Base-by-base conservation (phyloP, 257 asterid species). In the Capsicum baccatum region DNA sequence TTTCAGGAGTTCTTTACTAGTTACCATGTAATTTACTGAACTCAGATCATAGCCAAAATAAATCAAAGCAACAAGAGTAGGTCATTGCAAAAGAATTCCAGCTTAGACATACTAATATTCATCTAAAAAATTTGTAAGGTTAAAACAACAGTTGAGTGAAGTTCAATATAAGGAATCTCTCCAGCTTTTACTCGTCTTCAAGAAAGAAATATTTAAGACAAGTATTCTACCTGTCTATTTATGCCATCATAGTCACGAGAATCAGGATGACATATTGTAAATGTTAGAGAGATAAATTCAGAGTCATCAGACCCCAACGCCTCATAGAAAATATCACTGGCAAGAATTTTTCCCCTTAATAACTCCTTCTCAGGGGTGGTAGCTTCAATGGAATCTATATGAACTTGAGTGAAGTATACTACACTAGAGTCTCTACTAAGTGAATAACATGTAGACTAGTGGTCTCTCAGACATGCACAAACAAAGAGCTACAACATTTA, bases 21-120 rank as follows among this genome's bases (percentile, higher is more conserved):
- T 82, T 84, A 54, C 68, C 64, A 83, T 92, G 81, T 87, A 84
- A 84, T 87, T 85, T 83, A 85, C 86, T 26, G 97, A 85, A 86
- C 91, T 95, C 85, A 97, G 81, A 85, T 92, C 96, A 87, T 94
- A 68, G 67, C 97, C 97, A 86, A 97, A 92, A 91, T 83, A 83
- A 85, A 97, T 97, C 91, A 97, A 92, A 87, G 98, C 98, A 88
- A 97, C 97, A 88, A 97, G 92, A 83, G 99, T 97, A 59, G 97
- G 98, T 83, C 99, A 90, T 97, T 97, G 93, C 97, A 95, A 86
- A 92, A 97, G 83, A 97, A 92, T 84, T 97, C 98, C 90, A 97
- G 85, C 93, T 93, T 97, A 86, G 99, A 94, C 99, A 97, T 97
- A 89, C 92, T 90, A 86, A 97, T 87, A 86, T 95, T 94, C 99